Percentiles rank a stretch among this genome's conserved stretches.
Evolutionary conservation across 352 stramenopile species (phyloP).

Genomic region (Globisporangium lucens): DNA sequence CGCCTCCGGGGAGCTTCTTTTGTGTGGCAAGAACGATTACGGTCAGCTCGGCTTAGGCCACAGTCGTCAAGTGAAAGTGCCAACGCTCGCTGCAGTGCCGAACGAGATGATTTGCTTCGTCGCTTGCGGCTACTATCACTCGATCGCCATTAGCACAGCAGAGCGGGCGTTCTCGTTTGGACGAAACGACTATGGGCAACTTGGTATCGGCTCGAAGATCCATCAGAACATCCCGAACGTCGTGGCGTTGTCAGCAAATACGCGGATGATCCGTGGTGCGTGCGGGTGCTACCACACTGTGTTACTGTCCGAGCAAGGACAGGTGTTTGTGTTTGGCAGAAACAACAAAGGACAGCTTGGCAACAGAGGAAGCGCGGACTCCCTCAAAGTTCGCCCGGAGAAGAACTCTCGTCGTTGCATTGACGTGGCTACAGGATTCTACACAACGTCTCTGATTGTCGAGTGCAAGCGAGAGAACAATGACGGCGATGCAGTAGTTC

Average conservation of each 20-base stretch:
- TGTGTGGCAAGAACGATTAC: slow-evolving; percentile 89
- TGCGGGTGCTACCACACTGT: slow-evolving; percentile 89
- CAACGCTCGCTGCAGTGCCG: slow-evolving; percentile 48
- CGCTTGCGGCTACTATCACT: slow-evolving; percentile 86
- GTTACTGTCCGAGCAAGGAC: slow-evolving; percentile 75
- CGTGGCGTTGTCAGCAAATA: slow-evolving; percentile 66
- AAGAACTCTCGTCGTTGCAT: slow-evolving; percentile 76
- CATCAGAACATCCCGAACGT: slow-evolving; percentile 76
- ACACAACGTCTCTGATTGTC: slow-evolving; percentile 84
- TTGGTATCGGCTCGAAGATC: slow-evolving; percentile 82
- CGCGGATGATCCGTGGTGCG: slow-evolving; percentile 64
- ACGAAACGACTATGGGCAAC: slow-evolving; percentile 85
- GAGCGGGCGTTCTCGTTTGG: slow-evolving; percentile 79
- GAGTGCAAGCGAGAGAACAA: slow-evolving; percentile 84
- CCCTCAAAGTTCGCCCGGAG: slow-evolving; percentile 78
- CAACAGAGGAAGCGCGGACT: slow-evolving; percentile 80
- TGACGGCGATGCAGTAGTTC: slow-evolving; percentile 49
- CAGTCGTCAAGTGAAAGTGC: slow-evolving; percentile 73
- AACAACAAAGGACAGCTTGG: slow-evolving; percentile 90
- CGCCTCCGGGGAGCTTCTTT: slow-evolving; percentile 55
- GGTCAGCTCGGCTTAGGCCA: slow-evolving; percentile 78
- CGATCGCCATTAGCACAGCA: slow-evolving; percentile 59
- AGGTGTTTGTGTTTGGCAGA: slow-evolving; percentile 81
- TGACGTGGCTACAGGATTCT: slow-evolving; percentile 83
- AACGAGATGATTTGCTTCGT: slow-evolving; percentile 82